Conservation (phyloP, 73 alveolate genomes). For the Symbiodinium natans region DNA sequence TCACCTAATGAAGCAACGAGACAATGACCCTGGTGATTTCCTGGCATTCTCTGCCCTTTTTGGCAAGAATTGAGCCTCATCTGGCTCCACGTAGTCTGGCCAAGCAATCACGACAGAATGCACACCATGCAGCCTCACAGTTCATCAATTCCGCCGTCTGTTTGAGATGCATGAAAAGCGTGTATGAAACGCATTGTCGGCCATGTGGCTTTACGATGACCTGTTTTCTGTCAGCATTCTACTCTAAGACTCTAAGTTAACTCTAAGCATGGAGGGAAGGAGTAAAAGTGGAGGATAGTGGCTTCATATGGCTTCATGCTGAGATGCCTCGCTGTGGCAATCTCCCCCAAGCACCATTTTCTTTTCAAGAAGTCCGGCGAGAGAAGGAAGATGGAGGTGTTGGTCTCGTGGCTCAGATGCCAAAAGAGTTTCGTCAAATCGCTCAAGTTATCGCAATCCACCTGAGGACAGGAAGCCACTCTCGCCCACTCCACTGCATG, state of each 20-base stretch:
- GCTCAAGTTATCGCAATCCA: not conserved
- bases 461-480: not conserved
- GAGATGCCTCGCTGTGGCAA: not conserved
- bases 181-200: no score
- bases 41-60: no score
- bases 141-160: no score
- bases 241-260: no score
- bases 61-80: not conserved
- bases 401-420: conserved; percentile 9
- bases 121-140: conserved; percentile 21
- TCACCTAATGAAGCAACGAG: no score
- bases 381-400: not conserved
- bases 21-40: no score
- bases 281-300: no score
- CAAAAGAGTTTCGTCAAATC: conserved; percentile 33
- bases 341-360: conserved; percentile 17
- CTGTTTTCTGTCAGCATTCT: no score
- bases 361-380: not conserved
- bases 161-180: no score
- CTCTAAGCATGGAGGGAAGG: no score
- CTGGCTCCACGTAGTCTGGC: not conserved
- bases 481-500: no score
- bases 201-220: no score
- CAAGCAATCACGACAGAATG: not conserved
- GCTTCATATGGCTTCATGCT: not conserved